Evolutionary conservation across 768 basidiomycete species (phyloP), one percentile per base, ranked within the genome.

Genomic region (Mycena chlorophos): DNA sequence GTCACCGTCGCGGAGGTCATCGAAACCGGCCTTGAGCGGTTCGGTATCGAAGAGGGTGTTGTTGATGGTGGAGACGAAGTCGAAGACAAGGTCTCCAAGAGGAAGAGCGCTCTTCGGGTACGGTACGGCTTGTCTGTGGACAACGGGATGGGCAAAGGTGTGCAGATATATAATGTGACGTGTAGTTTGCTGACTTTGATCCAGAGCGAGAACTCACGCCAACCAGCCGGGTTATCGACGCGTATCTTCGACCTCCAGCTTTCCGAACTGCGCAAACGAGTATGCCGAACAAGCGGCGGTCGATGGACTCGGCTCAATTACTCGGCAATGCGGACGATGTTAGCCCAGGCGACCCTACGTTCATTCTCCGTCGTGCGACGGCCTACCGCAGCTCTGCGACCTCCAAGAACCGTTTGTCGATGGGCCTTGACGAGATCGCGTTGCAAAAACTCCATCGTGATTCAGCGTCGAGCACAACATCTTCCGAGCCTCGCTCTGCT

Each of bases 61-160:
- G 96, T 98, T 2, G 95, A 98, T 69, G 97, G 97, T 2, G 97
- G 97, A 1, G 97, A 99, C 69, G 96, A 98, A 65, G 83, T 99
- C 1, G 97, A 99, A 70, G 96, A 98, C 68, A 94, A 96, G 68
- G 76, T 86, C 28, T 78, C 82, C 5, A 93, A 94, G 73, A 77
- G 94, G 55, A 79, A 87, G 60, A 96, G 92, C 66, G 77, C n/a
- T n/a, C n/a, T 82, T 6, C 80, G 91, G 54, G 91, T 98, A 30
- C 79, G 93, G 52, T 98, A 98, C 68, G 83, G 83, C n/a, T 73
- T 99, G 52, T 76, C 80, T 13, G 81, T 87, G 22, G 75, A 81
- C 60, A 76, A 77, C 37, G 85, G 85, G 26, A 74, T 38, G 39
- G 54, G 73, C 10, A 80, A 85, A 68, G 94, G 94, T 92, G n/a